Conservation (phyloP, 116 monocot genomes). For the Posidonia oceanica region DNA sequence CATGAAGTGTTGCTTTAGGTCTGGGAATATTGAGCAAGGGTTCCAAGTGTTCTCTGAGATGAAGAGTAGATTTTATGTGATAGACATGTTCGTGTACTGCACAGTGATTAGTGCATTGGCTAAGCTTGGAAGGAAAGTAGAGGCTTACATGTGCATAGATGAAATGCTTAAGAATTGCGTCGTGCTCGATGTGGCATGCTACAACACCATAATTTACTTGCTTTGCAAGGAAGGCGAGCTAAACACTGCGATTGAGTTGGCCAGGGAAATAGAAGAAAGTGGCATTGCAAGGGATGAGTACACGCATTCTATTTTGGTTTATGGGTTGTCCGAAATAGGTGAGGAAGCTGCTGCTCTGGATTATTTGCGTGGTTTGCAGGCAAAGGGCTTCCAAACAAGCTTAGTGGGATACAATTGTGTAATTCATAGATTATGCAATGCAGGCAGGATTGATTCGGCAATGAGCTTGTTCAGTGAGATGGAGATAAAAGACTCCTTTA, state of each 20-base stretch:
- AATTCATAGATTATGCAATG: conserved; percentile 68
- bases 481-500: conserved; percentile 60
- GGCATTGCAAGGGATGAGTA: conserved; percentile 60
- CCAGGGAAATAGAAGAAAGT: conserved; percentile 49
- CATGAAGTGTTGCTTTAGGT: conserved; percentile 72
- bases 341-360: conserved; percentile 34
- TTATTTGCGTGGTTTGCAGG: conserved; percentile 39
- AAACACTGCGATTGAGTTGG: conserved; percentile 36
- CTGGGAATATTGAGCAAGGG: conserved; percentile 48
- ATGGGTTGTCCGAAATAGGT: conserved; percentile 64
- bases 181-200: conserved; percentile 65
- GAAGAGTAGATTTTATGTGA: conserved; percentile 28
- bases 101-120: conserved; percentile 60
- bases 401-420: conserved; percentile 78
- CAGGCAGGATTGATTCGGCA: conserved; percentile 48
- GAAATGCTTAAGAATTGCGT: conserved; percentile 39
- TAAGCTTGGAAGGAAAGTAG: conserved; percentile 45
- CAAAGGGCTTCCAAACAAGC: conserved; percentile 23
- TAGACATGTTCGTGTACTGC: conserved; percentile 73
- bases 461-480: conserved; percentile 51
- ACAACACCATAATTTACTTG: conserved; percentile 67
- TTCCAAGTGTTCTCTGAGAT: conserved; percentile 46
- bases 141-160: conserved; percentile 38
- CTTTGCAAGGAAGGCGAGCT: conserved; percentile 54
- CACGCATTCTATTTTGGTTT: conserved; percentile 66